These are phyloP conservation scores for Pichia phayaonensis DNA, from an alignment of 805 yeast species.

Conservation along the genomic window DNA sequence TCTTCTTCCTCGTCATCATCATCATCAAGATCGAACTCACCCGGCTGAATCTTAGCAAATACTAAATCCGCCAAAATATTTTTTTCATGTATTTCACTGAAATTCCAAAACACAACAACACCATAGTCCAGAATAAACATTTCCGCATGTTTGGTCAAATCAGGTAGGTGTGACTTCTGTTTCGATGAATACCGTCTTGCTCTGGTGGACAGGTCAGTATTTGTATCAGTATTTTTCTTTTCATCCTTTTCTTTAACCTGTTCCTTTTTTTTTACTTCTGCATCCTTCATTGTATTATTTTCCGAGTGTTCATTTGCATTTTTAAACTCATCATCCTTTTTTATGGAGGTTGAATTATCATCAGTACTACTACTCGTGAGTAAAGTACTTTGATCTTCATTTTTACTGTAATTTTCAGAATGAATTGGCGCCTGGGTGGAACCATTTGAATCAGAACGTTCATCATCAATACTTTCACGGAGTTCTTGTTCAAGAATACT, in stretches of 20 bases:
- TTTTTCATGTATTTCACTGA: slow-evolving; percentile 86
- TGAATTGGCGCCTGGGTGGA: neutral
- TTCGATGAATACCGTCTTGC: slow-evolving; percentile 2
- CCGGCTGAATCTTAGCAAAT: slow-evolving; percentile 43
- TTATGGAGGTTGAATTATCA: neutral
- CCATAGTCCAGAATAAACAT: slow-evolving; percentile 88
- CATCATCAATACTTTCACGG: slow-evolving; percentile 4
- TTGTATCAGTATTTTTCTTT: neutral
- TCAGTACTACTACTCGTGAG: neutral
- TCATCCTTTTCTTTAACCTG: neutral
- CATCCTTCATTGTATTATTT: neutral
- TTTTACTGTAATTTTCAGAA: neutral
- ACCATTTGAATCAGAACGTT: slow-evolving; percentile 1
- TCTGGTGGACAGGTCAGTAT: neutral
- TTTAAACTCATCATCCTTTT: neutral
- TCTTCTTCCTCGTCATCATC: slow-evolving; percentile 32
- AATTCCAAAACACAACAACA: slow-evolving; percentile 97
- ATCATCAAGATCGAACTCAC: slow-evolving; percentile 36
- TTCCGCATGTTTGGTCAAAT: slow-evolving; percentile 66
- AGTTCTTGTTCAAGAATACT: slow-evolving; percentile 18
- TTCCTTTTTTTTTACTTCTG: neutral
- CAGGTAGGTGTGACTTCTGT: slow-evolving; percentile 27
- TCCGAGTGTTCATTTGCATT: neutral
- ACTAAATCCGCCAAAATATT: slow-evolving; percentile 87
- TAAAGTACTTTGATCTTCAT: neutral